phyloP scores from a whole-genome alignment of 306 rosid species.

The Prunus mira region DNA sequence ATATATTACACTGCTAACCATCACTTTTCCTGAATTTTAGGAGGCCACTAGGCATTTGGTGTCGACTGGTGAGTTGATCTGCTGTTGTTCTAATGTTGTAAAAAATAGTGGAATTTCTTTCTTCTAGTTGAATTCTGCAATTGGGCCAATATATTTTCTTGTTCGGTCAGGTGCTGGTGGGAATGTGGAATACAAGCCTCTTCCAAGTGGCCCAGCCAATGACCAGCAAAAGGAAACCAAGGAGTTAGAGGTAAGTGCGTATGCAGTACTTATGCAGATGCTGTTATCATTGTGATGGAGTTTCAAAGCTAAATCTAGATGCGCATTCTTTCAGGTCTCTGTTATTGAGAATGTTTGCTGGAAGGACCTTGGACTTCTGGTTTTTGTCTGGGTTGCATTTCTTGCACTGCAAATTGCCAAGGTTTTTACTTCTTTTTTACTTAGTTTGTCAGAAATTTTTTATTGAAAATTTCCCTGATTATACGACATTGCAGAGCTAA shows the following conservation, averaged over 20 bases:
- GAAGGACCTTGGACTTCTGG: constrained; percentile 88
- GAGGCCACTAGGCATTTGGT: constrained; percentile 56
- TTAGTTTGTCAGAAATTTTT: neutral
- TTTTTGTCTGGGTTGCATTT: constrained; percentile 84
- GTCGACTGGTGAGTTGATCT: constrained; percentile 50
- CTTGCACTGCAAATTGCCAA: constrained; percentile 71
- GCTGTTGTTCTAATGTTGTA: constrained; percentile 14
- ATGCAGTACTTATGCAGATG: neutral
- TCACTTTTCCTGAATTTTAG: constrained; percentile 44
- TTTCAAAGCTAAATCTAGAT: constrained; percentile 28
- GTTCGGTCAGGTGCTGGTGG: constrained; percentile 50
- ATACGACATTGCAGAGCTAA: neutral
- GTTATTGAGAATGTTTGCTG: constrained; percentile 63
- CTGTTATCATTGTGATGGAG: neutral
- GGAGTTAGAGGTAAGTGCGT: constrained; percentile 36
- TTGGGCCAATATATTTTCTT: constrained; percentile 7
- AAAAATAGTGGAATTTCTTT: neutral
- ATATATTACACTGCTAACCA: constrained; percentile 23
- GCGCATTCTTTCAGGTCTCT: constrained; percentile 49
- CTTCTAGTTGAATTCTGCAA: constrained; percentile 11
- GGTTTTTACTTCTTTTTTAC: constrained; percentile 39
- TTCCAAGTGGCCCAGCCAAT: constrained; percentile 59
- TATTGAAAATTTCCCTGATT: constrained; percentile 13
- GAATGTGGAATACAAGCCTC: constrained; percentile 66
- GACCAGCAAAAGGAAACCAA: constrained; percentile 21